A percentile compares a stretch with the other conserved stretches of the same genome.
phyloP scores from a whole-genome alignment of 2,329 filamentous ascomycete species.

The Nemania sp. region DNA sequence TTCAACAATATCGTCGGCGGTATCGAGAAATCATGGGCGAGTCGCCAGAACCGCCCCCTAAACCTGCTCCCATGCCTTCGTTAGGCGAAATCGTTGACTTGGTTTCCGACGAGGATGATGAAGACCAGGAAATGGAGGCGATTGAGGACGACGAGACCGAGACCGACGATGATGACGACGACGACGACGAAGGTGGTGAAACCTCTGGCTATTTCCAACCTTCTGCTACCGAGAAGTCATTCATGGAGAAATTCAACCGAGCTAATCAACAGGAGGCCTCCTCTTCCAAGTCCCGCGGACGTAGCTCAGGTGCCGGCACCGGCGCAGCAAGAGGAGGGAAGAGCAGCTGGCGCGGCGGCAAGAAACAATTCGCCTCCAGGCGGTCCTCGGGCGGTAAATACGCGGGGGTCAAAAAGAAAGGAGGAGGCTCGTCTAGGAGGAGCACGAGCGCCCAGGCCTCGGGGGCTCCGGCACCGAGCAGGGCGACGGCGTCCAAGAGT shows the following conservation, averaged over 20 bases:
- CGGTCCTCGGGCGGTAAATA: constrained; percentile 37
- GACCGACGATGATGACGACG: constrained; percentile 40
- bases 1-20: constrained; percentile 61
- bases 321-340: constrained; percentile 42
- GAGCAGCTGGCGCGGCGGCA: constrained; percentile 42
- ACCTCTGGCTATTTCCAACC: constrained; percentile 63
- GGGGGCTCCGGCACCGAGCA: constrained; percentile 16
- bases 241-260: constrained; percentile 48
- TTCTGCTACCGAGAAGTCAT: constrained; percentile 44
- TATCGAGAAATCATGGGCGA: constrained; percentile 65
- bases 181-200: constrained; percentile 50
- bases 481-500: constrained; percentile 24
- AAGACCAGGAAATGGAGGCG: constrained; percentile 41
- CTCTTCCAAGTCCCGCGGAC: constrained; percentile 36
- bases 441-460: constrained; percentile 34
- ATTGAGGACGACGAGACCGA: constrained; percentile 42
- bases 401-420: constrained; percentile 42
- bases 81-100: constrained; percentile 60
- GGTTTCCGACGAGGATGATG: constrained; percentile 56
- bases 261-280: constrained; percentile 37
- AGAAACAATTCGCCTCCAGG: constrained; percentile 39
- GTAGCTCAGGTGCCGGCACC: constrained; percentile 36
- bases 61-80: constrained; percentile 27
- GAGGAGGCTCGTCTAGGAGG: constrained; percentile 29
- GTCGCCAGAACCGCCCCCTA: constrained; percentile 29